Conservation (phyloP, 169 alveolate genomes). For the Eimeria brunetti region DNA sequence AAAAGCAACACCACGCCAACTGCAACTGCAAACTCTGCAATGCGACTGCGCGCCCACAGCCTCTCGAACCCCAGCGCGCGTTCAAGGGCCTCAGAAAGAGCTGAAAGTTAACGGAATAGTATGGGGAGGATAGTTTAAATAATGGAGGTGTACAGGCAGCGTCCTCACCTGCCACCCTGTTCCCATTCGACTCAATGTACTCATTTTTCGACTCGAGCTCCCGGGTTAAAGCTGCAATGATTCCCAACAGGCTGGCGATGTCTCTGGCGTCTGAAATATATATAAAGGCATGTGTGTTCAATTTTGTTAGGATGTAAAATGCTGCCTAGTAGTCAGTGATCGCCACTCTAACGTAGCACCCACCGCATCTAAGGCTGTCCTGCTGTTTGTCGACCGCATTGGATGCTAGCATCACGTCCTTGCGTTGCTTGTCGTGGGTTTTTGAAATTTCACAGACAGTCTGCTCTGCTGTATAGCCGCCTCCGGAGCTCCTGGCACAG, state of each 20-base stretch:
- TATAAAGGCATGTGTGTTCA: too few relatives aligned
- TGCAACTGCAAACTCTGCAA: not conserved
- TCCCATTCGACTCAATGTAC: not conserved
- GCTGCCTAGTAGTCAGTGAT: not conserved
- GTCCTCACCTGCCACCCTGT: slow-evolving; percentile 21
- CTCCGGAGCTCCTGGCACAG: not conserved
- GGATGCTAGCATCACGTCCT: not conserved
- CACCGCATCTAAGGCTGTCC: slow-evolving; percentile 6
- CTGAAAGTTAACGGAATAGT: not conserved
- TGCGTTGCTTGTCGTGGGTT: not conserved
- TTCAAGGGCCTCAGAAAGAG: slow-evolving; percentile 19
- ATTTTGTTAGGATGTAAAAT: not conserved
- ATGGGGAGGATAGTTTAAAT: too few relatives aligned
- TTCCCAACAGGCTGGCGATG: slow-evolving; percentile 13
- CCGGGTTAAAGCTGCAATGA: slow-evolving; percentile 36
- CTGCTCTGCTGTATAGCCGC: not conserved
- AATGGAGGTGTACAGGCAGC: too few relatives aligned
- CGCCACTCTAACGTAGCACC: not conserved
- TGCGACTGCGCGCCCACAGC: slow-evolving; percentile 30
- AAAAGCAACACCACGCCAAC: not conserved
- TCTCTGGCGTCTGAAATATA: not conserved
- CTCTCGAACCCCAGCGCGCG: not conserved
- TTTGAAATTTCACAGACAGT: not conserved
- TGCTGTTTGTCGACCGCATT: not conserved
- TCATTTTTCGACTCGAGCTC: slow-evolving; percentile 35